phyloP scores from a whole-genome alignment of 306 rosid species.

The Trifolium fragiferum region DNA sequence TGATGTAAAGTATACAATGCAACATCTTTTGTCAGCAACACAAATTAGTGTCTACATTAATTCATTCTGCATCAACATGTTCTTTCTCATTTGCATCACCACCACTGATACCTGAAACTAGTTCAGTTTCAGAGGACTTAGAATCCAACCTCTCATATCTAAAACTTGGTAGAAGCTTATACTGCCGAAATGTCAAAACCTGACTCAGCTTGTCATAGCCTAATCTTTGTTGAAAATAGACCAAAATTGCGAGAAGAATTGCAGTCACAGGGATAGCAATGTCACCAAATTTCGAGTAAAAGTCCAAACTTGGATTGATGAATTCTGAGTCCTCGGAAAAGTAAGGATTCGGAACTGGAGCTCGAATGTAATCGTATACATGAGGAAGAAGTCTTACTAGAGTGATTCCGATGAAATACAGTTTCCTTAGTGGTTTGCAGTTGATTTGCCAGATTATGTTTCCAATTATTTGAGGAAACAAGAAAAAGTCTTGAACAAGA shows the following conservation, averaged over 20 bases:
- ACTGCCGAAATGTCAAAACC: slow-evolving; percentile 53
- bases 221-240: slow-evolving; percentile 80
- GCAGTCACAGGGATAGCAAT: slow-evolving; percentile 72
- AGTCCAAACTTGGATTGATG: slow-evolving; percentile 70
- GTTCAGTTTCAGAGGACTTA: slow-evolving; percentile 72
- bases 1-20: slow-evolving; percentile 41
- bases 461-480: slow-evolving; percentile 84
- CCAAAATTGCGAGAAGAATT: slow-evolving; percentile 60
- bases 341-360: slow-evolving; percentile 70
- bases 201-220: slow-evolving; percentile 70
- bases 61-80: slow-evolving; percentile 50
- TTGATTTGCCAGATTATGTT: slow-evolving; percentile 86
- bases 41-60: slow-evolving; percentile 46
- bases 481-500: slow-evolving; percentile 87
- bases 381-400: slow-evolving; percentile 87
- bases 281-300: slow-evolving; percentile 81
- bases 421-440: slow-evolving; percentile 73
- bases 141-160: slow-evolving; percentile 82
- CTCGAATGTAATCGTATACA: slow-evolving; percentile 68
- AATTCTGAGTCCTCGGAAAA: slow-evolving; percentile 71
- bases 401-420: slow-evolving; percentile 82
- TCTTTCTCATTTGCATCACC: slow-evolving; percentile 52
- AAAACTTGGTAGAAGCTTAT: slow-evolving; percentile 68
- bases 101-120: slow-evolving; percentile 58
- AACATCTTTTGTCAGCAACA: slow-evolving; percentile 37